Percentiles rank a stretch among this genome's conserved stretches.
Conservation (phyloP, 1,139 yeast genomes). For the Kodamaea plutei region DNA sequence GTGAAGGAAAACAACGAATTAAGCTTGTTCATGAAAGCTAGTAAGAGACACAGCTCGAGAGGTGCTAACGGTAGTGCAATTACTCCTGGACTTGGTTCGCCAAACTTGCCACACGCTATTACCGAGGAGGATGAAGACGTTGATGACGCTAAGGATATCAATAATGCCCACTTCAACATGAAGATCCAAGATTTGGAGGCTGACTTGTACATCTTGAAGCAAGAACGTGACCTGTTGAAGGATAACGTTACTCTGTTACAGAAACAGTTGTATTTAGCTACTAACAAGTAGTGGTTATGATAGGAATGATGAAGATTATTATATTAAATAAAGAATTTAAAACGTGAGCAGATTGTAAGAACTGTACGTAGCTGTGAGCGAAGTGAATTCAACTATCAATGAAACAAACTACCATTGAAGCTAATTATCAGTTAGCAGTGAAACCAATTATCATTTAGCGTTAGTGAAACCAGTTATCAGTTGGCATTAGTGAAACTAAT, state of each 20-base stretch:
- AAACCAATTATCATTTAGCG: too few species aligned
- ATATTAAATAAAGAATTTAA: too few species aligned
- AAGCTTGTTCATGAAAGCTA: constrained; percentile 46
- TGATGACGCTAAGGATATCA: constrained; percentile 46
- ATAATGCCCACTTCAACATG: constrained; percentile 67
- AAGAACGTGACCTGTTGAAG: constrained; percentile 79
- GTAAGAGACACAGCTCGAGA: constrained; percentile 33
- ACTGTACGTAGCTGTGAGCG: neutral
- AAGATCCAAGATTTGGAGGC: constrained; percentile 82
- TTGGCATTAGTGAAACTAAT: too few species aligned
- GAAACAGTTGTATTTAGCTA: constrained; percentile 47
- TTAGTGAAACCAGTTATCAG: too few species aligned
- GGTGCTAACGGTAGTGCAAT: constrained; percentile 13
- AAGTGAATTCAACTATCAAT: neutral
- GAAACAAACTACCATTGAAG: neutral
- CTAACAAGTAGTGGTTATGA: constrained; percentile 5
- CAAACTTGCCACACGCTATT: constrained; percentile 11
- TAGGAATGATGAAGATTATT: too few species aligned
- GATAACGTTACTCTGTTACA: constrained; percentile 57
- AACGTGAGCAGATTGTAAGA: neutral
- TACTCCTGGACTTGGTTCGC: constrained; percentile 17
- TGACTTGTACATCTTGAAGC: constrained; percentile 72
- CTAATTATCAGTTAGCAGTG: too few species aligned
- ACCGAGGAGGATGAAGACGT: constrained; percentile 21
- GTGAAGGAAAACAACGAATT: constrained; percentile 68